phyloP scores from a whole-genome alignment of 2,329 filamentous ascomycete genomes.

The Sporothrix brasiliensis region DNA sequence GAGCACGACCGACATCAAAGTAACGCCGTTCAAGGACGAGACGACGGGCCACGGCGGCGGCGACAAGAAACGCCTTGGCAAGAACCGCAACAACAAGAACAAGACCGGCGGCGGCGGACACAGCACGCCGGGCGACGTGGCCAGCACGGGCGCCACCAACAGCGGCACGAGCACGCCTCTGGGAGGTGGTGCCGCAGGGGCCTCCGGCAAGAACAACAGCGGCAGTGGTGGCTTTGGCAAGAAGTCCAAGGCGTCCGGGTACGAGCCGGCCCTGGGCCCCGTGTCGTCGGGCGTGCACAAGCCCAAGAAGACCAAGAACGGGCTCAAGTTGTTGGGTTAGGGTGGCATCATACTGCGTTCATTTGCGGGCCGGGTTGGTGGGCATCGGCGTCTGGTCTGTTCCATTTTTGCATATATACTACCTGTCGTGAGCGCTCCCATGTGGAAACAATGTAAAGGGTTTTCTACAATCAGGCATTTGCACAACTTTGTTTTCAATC shows the following conservation, averaged over 20 bases:
- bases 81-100: slow-evolving; percentile 51
- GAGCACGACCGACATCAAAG: slow-evolving; percentile 88
- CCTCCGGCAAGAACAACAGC: slow-evolving; percentile 38
- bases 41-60: slow-evolving; percentile 28
- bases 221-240: slow-evolving; percentile 41
- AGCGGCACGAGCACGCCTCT: slow-evolving; percentile 37
- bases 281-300: slow-evolving; percentile 60
- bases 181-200: slow-evolving; percentile 40
- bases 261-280: slow-evolving; percentile 57
- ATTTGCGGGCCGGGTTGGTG: not conserved
- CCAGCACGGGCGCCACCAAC: slow-evolving; percentile 37
- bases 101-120: slow-evolving; percentile 41
- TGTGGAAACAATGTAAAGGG: no score
- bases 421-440: no score
- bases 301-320: slow-evolving; percentile 68
- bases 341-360: not conserved
- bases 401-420: no score
- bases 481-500: not conserved
- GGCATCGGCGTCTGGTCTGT: slow-evolving; percentile 12
- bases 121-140: slow-evolving; percentile 36
- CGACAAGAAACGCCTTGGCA: slow-evolving; percentile 52
- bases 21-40: slow-evolving; percentile 68
- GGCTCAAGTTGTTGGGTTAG: slow-evolving; percentile 62
- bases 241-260: slow-evolving; percentile 37
- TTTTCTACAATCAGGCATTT: no score